phyloP scores from a whole-genome alignment of 257 asterid genomes.

The Oldenlandia corymbosa region DNA sequence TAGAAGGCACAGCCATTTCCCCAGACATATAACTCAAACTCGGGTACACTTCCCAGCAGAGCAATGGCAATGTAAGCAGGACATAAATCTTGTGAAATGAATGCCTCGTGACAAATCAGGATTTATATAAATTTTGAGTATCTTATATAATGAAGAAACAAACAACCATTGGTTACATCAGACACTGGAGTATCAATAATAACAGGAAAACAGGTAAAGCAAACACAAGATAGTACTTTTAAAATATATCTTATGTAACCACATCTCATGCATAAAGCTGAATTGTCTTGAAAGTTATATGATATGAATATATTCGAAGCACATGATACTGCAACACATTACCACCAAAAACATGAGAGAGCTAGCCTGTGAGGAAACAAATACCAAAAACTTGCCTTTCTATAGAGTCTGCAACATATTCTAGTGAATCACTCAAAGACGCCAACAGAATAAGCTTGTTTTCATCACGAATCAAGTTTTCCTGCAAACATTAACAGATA shows the following conservation, averaged over 20 bases:
- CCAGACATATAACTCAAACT: background rate
- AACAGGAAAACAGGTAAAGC: background rate
- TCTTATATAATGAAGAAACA: background rate
- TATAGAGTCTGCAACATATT: conserved; percentile 89
- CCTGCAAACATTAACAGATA: conserved; percentile 43
- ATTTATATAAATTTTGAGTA: background rate
- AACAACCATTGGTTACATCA: background rate
- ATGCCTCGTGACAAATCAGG: background rate
- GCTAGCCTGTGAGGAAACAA: background rate
- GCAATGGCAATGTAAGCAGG: background rate
- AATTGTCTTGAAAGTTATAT: background rate
- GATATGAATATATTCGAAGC: background rate
- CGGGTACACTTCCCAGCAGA: background rate
- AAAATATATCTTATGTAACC: background rate
- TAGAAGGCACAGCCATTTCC: background rate
- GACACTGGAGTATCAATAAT: background rate
- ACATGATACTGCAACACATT: background rate
- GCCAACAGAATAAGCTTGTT: conserved; percentile 88
- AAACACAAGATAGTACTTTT: too few species aligned
- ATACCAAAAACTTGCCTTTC: conserved; percentile 63
- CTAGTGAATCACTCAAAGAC: conserved; percentile 94
- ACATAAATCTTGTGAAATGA: background rate
- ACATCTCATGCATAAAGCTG: too few species aligned
- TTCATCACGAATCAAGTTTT: conserved; percentile 92
- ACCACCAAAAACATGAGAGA: background rate